phyloP scores from a whole-genome alignment of 2,329 filamentous ascomycete species.

The Cladobotryum protrusum region DNA sequence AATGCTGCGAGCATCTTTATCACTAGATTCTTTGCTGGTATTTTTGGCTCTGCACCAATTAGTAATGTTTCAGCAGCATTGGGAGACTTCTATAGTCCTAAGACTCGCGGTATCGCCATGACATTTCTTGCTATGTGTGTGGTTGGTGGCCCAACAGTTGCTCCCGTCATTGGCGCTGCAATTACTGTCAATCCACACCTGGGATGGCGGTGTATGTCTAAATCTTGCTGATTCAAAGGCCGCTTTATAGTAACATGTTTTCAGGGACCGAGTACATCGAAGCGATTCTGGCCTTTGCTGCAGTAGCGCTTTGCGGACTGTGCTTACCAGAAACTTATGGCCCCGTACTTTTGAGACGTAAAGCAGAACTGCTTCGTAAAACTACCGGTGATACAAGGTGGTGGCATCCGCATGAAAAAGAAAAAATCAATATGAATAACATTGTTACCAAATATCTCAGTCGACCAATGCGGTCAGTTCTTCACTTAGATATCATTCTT shows the following conservation, averaged over 20 bases:
- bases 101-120: constrained; percentile 52
- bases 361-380: constrained; percentile 48
- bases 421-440: constrained; percentile 35
- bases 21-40: constrained; percentile 57
- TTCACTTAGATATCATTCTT: too few species aligned
- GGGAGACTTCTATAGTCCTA: constrained; percentile 51
- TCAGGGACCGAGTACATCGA: constrained; percentile 41
- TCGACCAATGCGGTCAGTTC: constrained; percentile 27
- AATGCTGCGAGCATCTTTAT: constrained; percentile 55
- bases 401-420: constrained; percentile 42
- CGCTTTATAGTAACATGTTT: too few species aligned
- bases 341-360: constrained; percentile 46
- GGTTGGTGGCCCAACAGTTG: constrained; percentile 47
- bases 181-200: constrained; percentile 27
- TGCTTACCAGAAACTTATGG: constrained; percentile 55
- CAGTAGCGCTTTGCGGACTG: constrained; percentile 44
- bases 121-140: constrained; percentile 55
- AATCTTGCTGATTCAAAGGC: too few species aligned
- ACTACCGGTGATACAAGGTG: constrained; percentile 45
- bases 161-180: constrained; percentile 35
- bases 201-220: constrained; percentile 35
- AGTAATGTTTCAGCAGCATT: constrained; percentile 57
- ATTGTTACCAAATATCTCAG: constrained; percentile 35
- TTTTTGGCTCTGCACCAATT: constrained; percentile 54
- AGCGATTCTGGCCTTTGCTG: constrained; percentile 49